Conservation (phyloP, 108 stramenopile genomes). For the Nannochloropsis gaditana region DNA sequence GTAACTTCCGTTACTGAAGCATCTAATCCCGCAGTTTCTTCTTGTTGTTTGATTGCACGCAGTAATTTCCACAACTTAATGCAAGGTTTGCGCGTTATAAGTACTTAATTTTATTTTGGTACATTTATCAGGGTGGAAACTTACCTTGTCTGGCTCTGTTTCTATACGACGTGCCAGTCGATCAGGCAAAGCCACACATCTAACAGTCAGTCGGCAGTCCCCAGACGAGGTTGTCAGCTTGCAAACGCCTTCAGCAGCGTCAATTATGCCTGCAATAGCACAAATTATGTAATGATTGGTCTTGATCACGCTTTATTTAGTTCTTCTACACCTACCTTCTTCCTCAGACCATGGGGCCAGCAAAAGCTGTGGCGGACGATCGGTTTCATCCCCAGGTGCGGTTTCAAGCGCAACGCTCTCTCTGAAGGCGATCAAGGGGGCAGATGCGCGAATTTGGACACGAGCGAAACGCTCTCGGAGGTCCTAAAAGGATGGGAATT, state of each 20-base stretch:
- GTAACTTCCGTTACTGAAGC: too few relatives aligned
- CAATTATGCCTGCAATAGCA: background rate
- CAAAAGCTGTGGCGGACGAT: slow-evolving; percentile 22
- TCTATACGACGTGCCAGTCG: background rate
- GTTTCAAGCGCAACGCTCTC: slow-evolving; percentile 23
- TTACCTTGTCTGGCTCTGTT: slow-evolving; percentile 1
- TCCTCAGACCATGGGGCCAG: background rate
- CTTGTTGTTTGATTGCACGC: background rate
- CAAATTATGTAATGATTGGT: background rate
- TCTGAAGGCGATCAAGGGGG: slow-evolving; percentile 43
- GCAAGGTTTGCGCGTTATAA: background rate
- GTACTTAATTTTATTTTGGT: too few relatives aligned
- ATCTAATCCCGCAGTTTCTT: too few relatives aligned
- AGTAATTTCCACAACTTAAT: background rate
- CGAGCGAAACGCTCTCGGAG: slow-evolving; percentile 6
- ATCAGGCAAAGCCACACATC: background rate
- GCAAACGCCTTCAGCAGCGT: background rate
- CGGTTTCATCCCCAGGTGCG: background rate
- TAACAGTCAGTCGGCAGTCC: slow-evolving; percentile 7
- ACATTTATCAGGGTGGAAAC: background rate
- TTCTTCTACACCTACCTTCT: background rate
- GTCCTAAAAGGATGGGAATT: background rate
- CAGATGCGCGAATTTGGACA: slow-evolving; percentile 21
- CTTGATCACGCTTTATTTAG: background rate
- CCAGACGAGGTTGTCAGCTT: slow-evolving; percentile 7